Percentiles rank a stretch among this genome's conserved stretches.
These are phyloP conservation scores for Chalciporus sp. DNA, from an alignment of 1,284 basidiomycete genomes.

Conservation along the genomic window DNA sequence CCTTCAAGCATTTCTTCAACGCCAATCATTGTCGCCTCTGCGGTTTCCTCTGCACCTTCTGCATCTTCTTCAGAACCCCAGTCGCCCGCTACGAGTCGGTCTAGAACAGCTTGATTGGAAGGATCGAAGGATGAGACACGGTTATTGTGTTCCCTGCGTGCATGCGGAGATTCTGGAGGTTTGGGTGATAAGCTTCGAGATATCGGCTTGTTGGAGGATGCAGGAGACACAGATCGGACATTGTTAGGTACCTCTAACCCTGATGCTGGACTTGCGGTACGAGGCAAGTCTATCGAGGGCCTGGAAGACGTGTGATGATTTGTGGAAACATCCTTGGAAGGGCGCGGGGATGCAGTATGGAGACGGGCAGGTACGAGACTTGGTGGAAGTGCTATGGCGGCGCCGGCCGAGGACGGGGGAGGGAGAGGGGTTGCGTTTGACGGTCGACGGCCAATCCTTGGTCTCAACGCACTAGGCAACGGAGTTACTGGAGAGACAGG, in stretches of 20 bases:
- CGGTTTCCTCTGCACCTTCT: constrained; percentile 72
- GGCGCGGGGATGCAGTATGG: constrained; percentile 21
- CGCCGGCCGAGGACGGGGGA: constrained; percentile 21
- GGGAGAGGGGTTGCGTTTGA: constrained; percentile 37
- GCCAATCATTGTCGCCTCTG: constrained; percentile 81
- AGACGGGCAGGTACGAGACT: constrained; percentile 28
- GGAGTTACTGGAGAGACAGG: constrained; percentile 17
- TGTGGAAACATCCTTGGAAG: constrained; percentile 12
- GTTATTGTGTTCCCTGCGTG: constrained; percentile 62
- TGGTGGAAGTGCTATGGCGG: constrained; percentile 18
- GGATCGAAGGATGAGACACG: constrained; percentile 82
- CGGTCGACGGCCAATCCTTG: constrained; percentile 38
- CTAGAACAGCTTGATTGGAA: constrained; percentile 69
- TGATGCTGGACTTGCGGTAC: constrained; percentile 19
- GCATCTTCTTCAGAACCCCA: constrained; percentile 47
- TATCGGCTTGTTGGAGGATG: constrained; percentile 9
- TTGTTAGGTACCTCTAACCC: constrained; percentile 7
- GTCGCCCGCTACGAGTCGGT: constrained; percentile 68
- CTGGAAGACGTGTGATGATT: constrained; percentile 11
- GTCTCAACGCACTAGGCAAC: constrained; percentile 38
- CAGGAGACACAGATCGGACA: constrained; percentile 17
- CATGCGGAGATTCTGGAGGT: constrained; percentile 25
- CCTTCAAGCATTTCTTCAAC: constrained; percentile 99
- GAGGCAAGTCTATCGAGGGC: constrained; percentile 27
- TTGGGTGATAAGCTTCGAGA: constrained; percentile 20